These are phyloP conservation scores for Acanthamoeba castellanii DNA, from an alignment of 208 protist genomes.

Conservation along the genomic window DNA sequence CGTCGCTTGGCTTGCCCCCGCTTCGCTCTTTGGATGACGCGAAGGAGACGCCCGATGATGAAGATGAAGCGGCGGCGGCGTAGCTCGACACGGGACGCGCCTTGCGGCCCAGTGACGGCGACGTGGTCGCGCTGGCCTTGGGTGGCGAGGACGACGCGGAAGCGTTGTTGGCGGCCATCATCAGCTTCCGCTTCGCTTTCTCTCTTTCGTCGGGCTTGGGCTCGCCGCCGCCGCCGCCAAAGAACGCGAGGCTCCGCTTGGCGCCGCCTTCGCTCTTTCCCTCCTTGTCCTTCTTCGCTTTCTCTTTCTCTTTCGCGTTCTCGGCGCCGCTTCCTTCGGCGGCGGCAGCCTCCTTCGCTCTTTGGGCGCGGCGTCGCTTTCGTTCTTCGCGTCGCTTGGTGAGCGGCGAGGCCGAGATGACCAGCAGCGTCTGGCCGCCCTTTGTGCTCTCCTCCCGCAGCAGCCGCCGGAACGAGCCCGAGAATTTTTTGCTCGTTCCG, in stretches of 20 bases:
- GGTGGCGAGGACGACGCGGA: background rate
- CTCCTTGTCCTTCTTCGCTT: no score
- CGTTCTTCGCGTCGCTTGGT: background rate
- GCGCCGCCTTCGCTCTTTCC: background rate
- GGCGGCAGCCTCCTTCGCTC: background rate
- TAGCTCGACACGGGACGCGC: background rate
- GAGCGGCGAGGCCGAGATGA: slow-evolving; percentile 44
- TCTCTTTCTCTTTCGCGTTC: background rate
- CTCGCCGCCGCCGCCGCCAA: background rate
- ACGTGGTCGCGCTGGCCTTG: background rate
- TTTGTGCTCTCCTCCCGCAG: slow-evolving; percentile 52
- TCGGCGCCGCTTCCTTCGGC: background rate
- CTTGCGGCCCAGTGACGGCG: background rate
- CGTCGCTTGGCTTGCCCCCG: no score
- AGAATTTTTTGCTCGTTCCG: background rate
- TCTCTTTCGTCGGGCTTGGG: background rate
- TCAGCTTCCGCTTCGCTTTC: background rate
- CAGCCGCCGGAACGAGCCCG: slow-evolving; percentile 42
- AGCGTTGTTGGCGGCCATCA: background rate
- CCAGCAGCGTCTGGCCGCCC: slow-evolving; percentile 33
- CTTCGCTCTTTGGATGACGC: background rate
- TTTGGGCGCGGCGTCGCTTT: slow-evolving; percentile 24
- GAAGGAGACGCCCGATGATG: background rate
- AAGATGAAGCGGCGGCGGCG: background rate
- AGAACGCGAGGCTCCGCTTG: background rate